Percentiles rank a stretch among this genome's conserved stretches.
These are phyloP conservation scores for Fusarium oligoseptatum DNA, from an alignment of 2,329 filamentous ascomycete genomes.

Conservation along the genomic window DNA sequence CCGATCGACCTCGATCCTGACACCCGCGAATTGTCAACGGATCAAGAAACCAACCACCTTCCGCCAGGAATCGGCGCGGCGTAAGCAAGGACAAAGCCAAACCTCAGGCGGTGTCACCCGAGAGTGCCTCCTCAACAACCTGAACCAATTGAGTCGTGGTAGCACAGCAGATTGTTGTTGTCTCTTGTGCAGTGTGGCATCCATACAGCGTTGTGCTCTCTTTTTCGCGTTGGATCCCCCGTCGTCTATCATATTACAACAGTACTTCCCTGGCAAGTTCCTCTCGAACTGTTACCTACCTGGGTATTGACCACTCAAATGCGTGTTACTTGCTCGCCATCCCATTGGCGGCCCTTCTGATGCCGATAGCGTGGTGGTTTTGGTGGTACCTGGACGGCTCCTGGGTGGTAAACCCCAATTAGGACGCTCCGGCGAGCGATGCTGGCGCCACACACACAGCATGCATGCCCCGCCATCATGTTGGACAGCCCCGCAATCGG, in stretches of 20 bases:
- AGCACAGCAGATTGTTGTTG: background rate
- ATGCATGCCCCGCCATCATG: constrained; percentile 42
- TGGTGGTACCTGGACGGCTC: constrained; percentile 27
- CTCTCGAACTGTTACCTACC: background rate
- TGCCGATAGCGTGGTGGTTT: constrained; percentile 23
- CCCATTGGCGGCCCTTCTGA: constrained; percentile 38
- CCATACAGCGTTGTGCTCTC: background rate
- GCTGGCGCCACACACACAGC: constrained; percentile 29
- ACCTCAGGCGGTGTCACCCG: background rate
- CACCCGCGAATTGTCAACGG: background rate
- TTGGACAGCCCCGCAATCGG: constrained; percentile 45
- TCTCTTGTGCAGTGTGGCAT: background rate
- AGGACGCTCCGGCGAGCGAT: constrained; percentile 13
- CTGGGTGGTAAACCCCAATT: constrained; percentile 28
- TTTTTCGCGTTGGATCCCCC: background rate
- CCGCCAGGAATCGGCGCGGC: background rate
- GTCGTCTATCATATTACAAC: background rate
- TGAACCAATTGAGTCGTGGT: background rate
- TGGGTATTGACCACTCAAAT: constrained; percentile 1
- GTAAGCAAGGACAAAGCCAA: constrained; percentile 4
- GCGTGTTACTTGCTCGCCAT: constrained; percentile 36
- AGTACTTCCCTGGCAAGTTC: background rate
- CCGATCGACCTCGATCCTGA: background rate
- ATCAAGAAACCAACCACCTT: background rate
- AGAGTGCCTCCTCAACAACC: background rate